Percentiles rank a stretch among this genome's conserved stretches.
Evolutionary conservation across 176 grass and related monocot species (phyloP).

Genomic region (Carex parvula): DNA sequence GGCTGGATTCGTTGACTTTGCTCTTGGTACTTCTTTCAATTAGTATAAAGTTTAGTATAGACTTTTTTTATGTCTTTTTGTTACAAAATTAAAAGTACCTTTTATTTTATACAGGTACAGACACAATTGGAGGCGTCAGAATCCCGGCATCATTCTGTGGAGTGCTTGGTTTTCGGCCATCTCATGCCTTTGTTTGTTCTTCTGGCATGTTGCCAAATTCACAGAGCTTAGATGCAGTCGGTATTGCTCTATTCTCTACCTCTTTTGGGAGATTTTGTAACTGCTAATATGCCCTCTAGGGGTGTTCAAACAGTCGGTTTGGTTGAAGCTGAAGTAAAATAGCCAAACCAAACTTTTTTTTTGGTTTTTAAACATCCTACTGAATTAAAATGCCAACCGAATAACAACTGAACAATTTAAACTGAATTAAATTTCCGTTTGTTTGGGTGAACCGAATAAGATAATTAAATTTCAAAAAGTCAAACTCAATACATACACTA

Average conservation of each 20-base stretch:
- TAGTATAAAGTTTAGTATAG: not conserved
- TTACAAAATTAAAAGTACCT: conserved; percentile 13
- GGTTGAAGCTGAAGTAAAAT: too few relatives aligned
- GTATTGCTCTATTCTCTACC: conserved; percentile 41
- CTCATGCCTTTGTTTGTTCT: conserved; percentile 73
- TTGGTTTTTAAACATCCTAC: too few relatives aligned
- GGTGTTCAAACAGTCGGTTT: too few relatives aligned
- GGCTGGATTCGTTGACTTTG: conserved; percentile 73
- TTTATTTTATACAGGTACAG: conserved; percentile 46
- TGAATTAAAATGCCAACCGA: too few relatives aligned
- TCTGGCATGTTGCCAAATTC: conserved; percentile 78
- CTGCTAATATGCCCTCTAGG: not conserved
- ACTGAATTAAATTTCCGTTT: too few relatives aligned
- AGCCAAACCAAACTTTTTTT: too few relatives aligned
- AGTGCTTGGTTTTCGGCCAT: conserved; percentile 78
- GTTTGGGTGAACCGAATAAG: too few relatives aligned
- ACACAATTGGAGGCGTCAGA: conserved; percentile 84
- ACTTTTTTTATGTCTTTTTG: conserved; percentile 29
- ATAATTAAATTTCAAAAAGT: too few relatives aligned
- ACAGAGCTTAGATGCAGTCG: conserved; percentile 74
- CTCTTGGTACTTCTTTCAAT: conserved; percentile 59
- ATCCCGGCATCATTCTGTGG: conserved; percentile 89
- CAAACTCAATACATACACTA: too few relatives aligned
- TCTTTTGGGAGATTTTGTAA: conserved; percentile 5
- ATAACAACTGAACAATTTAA: too few relatives aligned